Conservation (phyloP, 169 alveolate genomes). For the Plasmodium knowlesi region DNA sequence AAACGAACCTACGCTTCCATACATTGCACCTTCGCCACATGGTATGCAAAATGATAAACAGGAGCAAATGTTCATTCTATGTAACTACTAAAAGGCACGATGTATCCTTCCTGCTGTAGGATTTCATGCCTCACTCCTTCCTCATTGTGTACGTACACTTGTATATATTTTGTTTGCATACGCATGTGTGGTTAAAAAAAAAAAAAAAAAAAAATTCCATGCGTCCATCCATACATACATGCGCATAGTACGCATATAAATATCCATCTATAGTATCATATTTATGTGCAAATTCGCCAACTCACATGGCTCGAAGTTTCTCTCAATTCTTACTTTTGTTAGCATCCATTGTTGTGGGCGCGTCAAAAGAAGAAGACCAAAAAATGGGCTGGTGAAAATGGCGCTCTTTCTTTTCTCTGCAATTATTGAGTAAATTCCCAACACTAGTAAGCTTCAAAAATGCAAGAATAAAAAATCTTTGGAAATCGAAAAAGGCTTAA, state of each 20-base stretch:
- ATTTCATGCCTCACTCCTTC: background rate
- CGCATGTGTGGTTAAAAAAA: background rate
- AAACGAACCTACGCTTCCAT: background rate
- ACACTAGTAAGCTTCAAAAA: background rate
- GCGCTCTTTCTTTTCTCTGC: background rate
- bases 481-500: background rate
- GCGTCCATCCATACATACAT: background rate
- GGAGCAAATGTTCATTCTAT: background rate
- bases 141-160: background rate
- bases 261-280: background rate
- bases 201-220: background rate
- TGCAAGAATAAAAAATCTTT: background rate
- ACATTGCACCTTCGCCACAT: background rate
- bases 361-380: background rate
- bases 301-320: background rate
- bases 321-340: conserved; percentile 1
- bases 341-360: conserved; percentile 1
- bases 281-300: background rate
- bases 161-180: background rate
- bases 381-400: background rate
- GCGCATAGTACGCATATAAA: background rate
- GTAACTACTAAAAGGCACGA: background rate
- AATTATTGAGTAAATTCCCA: background rate
- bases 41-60: background rate
- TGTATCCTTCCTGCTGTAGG: background rate